Evolutionary conservation across 2,329 filamentous ascomycete genomes (phyloP).

Genomic region (Aspergillus puulaauensis): DNA sequence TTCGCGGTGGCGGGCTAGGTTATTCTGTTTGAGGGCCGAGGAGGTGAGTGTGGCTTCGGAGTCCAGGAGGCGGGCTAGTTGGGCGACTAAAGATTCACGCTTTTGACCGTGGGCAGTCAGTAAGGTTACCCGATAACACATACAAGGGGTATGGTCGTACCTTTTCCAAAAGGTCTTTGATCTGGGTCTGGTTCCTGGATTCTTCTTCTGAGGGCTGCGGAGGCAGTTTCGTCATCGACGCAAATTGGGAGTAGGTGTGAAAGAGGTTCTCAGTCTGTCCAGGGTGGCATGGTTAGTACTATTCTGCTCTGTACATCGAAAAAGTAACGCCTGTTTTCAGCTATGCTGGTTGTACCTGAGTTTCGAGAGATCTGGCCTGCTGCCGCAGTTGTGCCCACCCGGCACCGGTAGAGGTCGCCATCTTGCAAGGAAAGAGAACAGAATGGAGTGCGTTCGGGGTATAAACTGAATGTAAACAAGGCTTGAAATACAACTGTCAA

Average conservation of each 20-base stretch:
- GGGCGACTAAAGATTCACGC: slow-evolving; percentile 77
- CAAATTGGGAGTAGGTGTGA: slow-evolving; percentile 83
- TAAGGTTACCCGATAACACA: neutral
- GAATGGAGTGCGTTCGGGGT: neutral
- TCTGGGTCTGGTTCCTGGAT: slow-evolving; percentile 70
- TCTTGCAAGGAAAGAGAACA: slow-evolving; percentile 25
- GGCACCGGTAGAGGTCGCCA: slow-evolving; percentile 58
- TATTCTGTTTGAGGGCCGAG: slow-evolving; percentile 95
- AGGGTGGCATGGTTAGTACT: neutral
- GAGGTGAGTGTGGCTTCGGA: slow-evolving; percentile 83
- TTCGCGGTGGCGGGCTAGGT: slow-evolving; percentile 86
- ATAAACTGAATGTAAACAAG: neutral
- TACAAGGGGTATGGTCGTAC: slow-evolving; percentile 11
- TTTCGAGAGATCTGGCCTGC: slow-evolving; percentile 84
- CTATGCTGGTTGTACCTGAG: slow-evolving; percentile 64
- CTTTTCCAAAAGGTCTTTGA: slow-evolving; percentile 75
- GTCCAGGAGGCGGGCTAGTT: slow-evolving; percentile 86
- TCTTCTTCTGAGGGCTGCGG: slow-evolving; percentile 85
- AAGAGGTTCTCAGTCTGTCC: slow-evolving; percentile 72
- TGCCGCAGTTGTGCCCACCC: slow-evolving; percentile 95
- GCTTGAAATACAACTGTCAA: neutral
- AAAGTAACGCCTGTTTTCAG: neutral
- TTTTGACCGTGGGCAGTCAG: slow-evolving; percentile 38
- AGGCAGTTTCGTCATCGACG: slow-evolving; percentile 74
- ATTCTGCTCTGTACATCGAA: neutral